Evolutionary conservation across 495 filamentous ascomycete genomes (phyloP).

Genomic region (Stereocaulon alpinum): DNA sequence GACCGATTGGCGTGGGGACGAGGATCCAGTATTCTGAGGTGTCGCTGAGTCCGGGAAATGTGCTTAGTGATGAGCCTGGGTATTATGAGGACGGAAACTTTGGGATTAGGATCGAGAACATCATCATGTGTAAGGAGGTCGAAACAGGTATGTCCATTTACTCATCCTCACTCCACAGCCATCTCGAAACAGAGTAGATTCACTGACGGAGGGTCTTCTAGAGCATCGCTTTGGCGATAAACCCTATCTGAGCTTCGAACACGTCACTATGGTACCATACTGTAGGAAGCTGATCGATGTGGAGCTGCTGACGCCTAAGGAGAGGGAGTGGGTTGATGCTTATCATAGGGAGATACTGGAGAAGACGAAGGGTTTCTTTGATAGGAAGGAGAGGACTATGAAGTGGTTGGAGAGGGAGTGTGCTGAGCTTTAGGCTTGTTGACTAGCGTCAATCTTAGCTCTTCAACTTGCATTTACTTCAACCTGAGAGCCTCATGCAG

Average conservation of each 20-base stretch:
- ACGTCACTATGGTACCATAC: conserved; percentile 93
- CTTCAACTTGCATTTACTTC: background rate
- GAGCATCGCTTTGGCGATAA: conserved; percentile 84
- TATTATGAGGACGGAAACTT: conserved; percentile 97
- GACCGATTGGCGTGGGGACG: conserved; percentile 92
- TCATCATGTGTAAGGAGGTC: conserved; percentile 80
- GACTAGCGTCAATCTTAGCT: background rate
- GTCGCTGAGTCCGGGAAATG: conserved; percentile 78
- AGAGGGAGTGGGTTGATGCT: conserved; percentile 79
- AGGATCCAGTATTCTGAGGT: conserved; percentile 88
- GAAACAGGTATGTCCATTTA: conserved; percentile 39
- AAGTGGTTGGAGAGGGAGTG: conserved; percentile 87
- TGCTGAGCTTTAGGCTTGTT: conserved; percentile 20
- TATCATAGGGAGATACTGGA: conserved; percentile 74
- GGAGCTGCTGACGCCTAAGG: conserved; percentile 57
- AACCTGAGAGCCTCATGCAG: background rate
- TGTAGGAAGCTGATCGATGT: conserved; percentile 82
- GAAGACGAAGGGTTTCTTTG: conserved; percentile 75
- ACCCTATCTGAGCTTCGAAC: conserved; percentile 89
- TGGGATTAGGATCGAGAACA: conserved; percentile 95
- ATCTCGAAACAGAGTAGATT: too few relatives aligned
- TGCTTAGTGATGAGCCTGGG: conserved; percentile 87
- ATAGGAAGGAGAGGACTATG: conserved; percentile 48
- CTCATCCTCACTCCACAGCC: too few relatives aligned
- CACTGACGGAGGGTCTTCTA: too few relatives aligned